Evolutionary conservation across 306 rosid species (phyloP), one percentile per base, ranked within the genome.

Genomic region (Erythrophleum fordii): DNA sequence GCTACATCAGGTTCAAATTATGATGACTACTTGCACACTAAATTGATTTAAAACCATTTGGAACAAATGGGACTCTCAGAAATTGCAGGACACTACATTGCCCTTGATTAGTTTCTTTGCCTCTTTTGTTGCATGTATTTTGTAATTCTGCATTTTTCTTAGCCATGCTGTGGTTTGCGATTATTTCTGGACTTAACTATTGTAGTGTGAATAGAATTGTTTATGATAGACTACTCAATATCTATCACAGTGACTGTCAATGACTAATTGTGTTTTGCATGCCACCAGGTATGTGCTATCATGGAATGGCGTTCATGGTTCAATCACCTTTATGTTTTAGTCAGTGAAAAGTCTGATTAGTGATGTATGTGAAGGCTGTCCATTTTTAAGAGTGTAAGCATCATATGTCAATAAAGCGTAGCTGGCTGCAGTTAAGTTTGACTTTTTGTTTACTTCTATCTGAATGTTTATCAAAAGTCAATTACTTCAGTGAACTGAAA

Each of bases 271-370:
- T 68, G 5, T 23, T 68, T 68, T 68, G 31, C 73, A 23, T 68
- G 73, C 35, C 52, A 42, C 34, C 73, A 68, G 73, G 73, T 68
- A 17, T 39, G n/a, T 68, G 73, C 73, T 11, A 41, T 41, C 52
- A 20, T 42, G 53, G 73, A 42, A 5, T 68, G 73, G 53, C 53
- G 16, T 25, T n/a, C 6, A 42, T 25, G 46, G 34, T 68, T 68
- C 73, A 68, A 68, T 42, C 31, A 39, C 29, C 49, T 66, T 18
- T 65, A 29, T 66, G 17, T 66, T 66, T 39, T 12, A 37, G n/a
- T 41, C 53, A 12, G 35, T 11, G 48, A 68, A 68, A 41, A 41
- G 73, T 41, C 35, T 68, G 53, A 12, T 68, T 68, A 68, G 53
- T 42, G 52, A 41, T 22, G 73, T 23, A 22, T 68, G 53, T 41